A percentile compares a stretch with the other conserved stretches of the same genome.
phyloP scores from a whole-genome alignment of 2,329 filamentous ascomycete genomes.

The Akanthomyces dipterigenus region DNA sequence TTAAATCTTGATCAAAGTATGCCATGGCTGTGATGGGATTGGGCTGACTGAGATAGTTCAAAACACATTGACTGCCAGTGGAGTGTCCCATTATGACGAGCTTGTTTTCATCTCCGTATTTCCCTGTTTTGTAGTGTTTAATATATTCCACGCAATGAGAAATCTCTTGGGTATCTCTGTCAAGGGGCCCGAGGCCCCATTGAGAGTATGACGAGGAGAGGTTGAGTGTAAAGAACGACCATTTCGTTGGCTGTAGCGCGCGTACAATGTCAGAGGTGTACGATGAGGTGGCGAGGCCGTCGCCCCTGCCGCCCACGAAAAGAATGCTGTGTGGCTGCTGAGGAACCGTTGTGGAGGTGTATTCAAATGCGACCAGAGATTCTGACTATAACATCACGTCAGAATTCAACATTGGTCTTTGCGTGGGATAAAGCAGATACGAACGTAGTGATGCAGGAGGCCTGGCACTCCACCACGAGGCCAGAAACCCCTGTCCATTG shows the following conservation, averaged over 20 bases:
- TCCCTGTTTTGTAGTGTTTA: slow-evolving; percentile 25
- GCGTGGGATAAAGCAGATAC: slow-evolving; percentile 3
- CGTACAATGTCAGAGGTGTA: slow-evolving; percentile 40
- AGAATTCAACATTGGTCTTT: background rate
- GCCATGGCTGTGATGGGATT: slow-evolving; percentile 27
- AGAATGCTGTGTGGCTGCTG: slow-evolving; percentile 39
- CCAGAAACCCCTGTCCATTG: slow-evolving; percentile 27
- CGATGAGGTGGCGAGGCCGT: slow-evolving; percentile 41
- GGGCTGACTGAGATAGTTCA: slow-evolving; percentile 50
- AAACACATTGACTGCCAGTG: slow-evolving; percentile 59
- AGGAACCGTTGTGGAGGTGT: slow-evolving; percentile 20
- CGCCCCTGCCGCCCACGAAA: slow-evolving; percentile 46
- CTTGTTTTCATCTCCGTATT: slow-evolving; percentile 35
- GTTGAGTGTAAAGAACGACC: slow-evolving; percentile 30
- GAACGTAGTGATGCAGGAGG: slow-evolving; percentile 28
- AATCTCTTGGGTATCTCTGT: slow-evolving; percentile 30
- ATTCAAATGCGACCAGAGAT: slow-evolving; percentile 31
- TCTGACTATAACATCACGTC: slow-evolving; percentile 25
- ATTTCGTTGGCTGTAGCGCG: slow-evolving; percentile 28
- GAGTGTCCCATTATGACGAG: slow-evolving; percentile 62
- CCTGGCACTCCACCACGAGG: slow-evolving; percentile 25
- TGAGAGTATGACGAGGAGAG: slow-evolving; percentile 33
- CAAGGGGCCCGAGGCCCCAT: slow-evolving; percentile 31
- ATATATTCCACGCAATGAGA: slow-evolving; percentile 25
- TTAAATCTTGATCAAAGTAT: slow-evolving; percentile 21